phyloP scores from a whole-genome alignment of 2,329 filamentous ascomycete species.

The Fusarium nelsonii region DNA sequence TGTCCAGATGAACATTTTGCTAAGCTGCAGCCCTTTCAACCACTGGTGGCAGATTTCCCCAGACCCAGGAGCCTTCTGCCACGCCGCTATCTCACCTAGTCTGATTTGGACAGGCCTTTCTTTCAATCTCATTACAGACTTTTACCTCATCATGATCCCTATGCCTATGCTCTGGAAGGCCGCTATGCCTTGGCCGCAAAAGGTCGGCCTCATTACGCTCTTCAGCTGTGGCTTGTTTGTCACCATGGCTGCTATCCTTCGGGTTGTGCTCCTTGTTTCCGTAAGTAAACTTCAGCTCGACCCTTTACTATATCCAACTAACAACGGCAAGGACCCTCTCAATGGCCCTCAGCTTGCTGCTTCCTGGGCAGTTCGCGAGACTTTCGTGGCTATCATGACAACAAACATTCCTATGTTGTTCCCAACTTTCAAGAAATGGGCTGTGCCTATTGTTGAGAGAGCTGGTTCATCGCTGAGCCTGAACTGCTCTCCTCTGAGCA shows the following conservation, averaged over 20 bases:
- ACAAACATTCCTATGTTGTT: conserved; percentile 61
- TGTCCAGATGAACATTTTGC: conserved; percentile 62
- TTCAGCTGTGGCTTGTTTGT: conserved; percentile 58
- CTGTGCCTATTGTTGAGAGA: conserved; percentile 42
- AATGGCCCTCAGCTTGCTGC: conserved; percentile 58
- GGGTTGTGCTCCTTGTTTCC: conserved; percentile 48
- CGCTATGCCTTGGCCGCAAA: conserved; percentile 53
- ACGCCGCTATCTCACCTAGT: conserved; percentile 63
- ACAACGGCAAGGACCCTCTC: conserved; percentile 53
- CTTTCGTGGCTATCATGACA: conserved; percentile 59
- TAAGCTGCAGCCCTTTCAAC: conserved; percentile 65
- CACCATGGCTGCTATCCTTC: conserved; percentile 55
- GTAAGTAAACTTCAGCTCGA: conserved; percentile 30
- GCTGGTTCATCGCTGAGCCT: conserved; percentile 42
- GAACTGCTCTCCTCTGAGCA: conserved; percentile 30
- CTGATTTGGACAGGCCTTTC: conserved; percentile 65
- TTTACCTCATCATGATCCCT: conserved; percentile 70
- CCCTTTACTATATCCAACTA: neutral
- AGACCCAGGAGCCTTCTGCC: conserved; percentile 64
- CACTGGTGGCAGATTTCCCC: conserved; percentile 71
- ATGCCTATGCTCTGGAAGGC: conserved; percentile 63
- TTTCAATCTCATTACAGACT: conserved; percentile 67
- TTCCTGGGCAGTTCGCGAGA: conserved; percentile 59
- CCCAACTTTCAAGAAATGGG: conserved; percentile 58
- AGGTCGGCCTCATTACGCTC: conserved; percentile 55